These are phyloP conservation scores for Cinnamomum micranthum DNA, from an alignment of 164 flowering plant genomes.

Conservation along the genomic window DNA sequence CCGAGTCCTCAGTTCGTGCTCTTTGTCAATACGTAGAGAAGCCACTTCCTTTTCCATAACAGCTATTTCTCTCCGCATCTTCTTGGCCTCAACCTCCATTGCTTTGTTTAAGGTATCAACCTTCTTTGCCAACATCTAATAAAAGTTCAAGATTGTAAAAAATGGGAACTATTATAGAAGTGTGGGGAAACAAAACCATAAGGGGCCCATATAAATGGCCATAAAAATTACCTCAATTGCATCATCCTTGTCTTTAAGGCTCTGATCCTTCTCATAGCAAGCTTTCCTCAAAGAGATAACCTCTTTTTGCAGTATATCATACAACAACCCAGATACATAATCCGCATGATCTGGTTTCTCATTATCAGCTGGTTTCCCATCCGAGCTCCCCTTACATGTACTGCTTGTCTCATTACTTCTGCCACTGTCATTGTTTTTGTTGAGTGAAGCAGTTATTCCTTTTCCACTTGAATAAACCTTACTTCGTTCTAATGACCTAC, in stretches of 20 bases:
- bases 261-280: conserved; percentile 61
- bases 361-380: conserved; percentile 24
- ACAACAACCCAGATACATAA: conserved; percentile 50
- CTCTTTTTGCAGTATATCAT: conserved; percentile 68
- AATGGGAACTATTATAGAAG: background rate
- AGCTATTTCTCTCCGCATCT: conserved; percentile 69
- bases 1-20: conserved; percentile 35
- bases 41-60: conserved; percentile 71
- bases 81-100: conserved; percentile 74
- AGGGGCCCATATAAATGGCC: background rate
- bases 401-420: conserved; percentile 13
- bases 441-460: conserved; percentile 10
- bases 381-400: conserved; percentile 15
- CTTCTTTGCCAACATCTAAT: conserved; percentile 69
- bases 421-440: conserved; percentile 11
- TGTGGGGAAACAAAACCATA: background rate
- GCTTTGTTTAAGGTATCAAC: conserved; percentile 69
- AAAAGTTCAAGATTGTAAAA: background rate
- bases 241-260: conserved; percentile 67
- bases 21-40: conserved; percentile 48
- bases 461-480: conserved; percentile 17
- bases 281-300: conserved; percentile 56
- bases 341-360: conserved; percentile 38
- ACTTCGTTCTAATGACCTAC: conserved; percentile 28
- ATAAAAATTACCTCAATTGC: conserved; percentile 52